Base-by-base conservation (phyloP, 2,329 filamentous ascomycete species). In the Talaromyces sp. region DNA sequence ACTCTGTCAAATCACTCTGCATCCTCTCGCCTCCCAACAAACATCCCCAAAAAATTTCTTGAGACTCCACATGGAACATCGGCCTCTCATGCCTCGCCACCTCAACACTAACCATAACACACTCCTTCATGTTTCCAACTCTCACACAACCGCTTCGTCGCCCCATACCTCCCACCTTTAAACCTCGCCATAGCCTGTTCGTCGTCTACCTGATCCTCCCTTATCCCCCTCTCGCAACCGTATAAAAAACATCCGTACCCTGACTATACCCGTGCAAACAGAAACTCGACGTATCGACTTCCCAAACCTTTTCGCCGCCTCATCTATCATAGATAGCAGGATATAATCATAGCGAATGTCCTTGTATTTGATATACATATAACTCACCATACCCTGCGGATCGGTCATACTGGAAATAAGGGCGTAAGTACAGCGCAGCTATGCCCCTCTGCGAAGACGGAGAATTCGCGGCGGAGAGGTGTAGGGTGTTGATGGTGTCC, bases 241-340 rank as follows among this genome's bases (percentile, higher is more conserved):
- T 53, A 38, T 58, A 64, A 40, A 53, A 59, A 1, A 47, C 53
- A 34, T 59, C 62, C n/a, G 43, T 64, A 53, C 60, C 62, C 11
- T 19, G 51, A 40, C 61, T 64, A 53, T 47, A 64, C 17, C 61
- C 61, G 27, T 43, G 58, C 22, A 63, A 36, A 58, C 53, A 45
- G 27, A 63, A 63, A 8, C 25, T 29, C 5, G 31, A 38, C 7
- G 34, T 49, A 47, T 64, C 61, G 25, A 64, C 17, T 27, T 40
- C 5, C n/a, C 17, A 29, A 47, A 64, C 19, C 61, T 22, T 3
- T 38, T 38, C n/a, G 22, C 51, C 3, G 47, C 38, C 19, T 64
- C 61, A 10, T 49, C 53, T 3, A 56, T 43, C 61, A 64, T 64
- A 1, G 51, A 22, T 7, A 64, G 34, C 15, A 64, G 8, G 1